Evolutionary conservation across 1,284 basidiomycete species (phyloP), one percentile per base, ranked within the genome.

Genomic region (Ceratobasidium sp.): DNA sequence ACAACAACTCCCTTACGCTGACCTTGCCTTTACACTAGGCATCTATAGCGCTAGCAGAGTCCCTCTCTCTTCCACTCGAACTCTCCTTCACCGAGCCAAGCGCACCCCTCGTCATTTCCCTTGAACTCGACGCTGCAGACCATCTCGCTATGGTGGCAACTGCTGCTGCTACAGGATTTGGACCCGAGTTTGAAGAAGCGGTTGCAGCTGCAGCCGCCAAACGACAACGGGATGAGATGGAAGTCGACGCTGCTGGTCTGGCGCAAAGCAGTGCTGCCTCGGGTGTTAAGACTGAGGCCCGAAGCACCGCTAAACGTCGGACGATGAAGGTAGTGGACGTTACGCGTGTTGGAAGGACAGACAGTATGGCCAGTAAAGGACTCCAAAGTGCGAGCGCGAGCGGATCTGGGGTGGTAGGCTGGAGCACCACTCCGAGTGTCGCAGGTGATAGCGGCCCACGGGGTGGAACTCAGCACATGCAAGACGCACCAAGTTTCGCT

Each of bases 21-120:
- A 67, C 58, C 69, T 28, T 42, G 63, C 56, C 13, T 28, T 67
- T 31, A n/a, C 66, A 69, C 13, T 78, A 94, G 93, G 92, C 93
- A 8, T 91, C 91, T 0, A 89, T 94, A 73, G 86, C 90, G 4
- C 92, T 90, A 80, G 92, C 92, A 1, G 93, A 94, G 81, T 88
- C 90, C 3, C 89, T 90, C 83, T 85, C 87, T 8, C 84, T 90
- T 42, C 81, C 89, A 7, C 85, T 94, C 35, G 89, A 91, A 64
- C 85, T 95, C 61, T 89, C 89, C 8, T 94, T 95, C 83, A 94
- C 92, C 0, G 88, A 91, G 75, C 88, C 92, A 5, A 85, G 65
- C 20, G 75, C 73, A n/a, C 79, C 79, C 7, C 53, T 74, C 31
- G 45, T 64, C 20, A 74, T 80, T 26, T 61, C 61, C 5, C 75